Percentiles rank a stretch among this genome's conserved stretches.
phyloP scores from a whole-genome alignment of 2,329 filamentous ascomycete genomes.

The Aspergillus bombycis region DNA sequence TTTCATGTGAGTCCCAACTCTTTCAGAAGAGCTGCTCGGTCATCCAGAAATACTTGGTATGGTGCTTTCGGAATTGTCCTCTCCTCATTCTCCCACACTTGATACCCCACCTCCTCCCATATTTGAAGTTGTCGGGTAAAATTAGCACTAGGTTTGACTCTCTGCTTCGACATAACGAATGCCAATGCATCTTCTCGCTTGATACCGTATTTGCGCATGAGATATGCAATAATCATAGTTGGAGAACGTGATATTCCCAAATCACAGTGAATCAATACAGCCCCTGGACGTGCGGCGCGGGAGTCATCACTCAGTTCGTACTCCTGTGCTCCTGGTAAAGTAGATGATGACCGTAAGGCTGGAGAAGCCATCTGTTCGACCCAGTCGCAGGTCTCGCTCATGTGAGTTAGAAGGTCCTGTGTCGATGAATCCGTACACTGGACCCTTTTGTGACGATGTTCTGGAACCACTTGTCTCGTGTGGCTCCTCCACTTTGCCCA shows the following conservation, averaged over 20 bases:
- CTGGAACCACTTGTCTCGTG: constrained; percentile 27
- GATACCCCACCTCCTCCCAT: constrained; percentile 30
- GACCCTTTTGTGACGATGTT: constrained; percentile 30
- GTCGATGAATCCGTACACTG: constrained; percentile 33
- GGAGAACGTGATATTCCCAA: constrained; percentile 33
- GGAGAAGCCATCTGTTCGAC: constrained; percentile 28
- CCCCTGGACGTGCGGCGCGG: neutral
- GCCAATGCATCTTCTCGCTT: constrained; percentile 20
- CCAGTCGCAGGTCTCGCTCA: constrained; percentile 31
- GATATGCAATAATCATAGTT: constrained; percentile 32
- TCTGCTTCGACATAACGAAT: constrained; percentile 29
- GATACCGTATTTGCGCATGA: constrained; percentile 30
- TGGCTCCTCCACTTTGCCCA: constrained; percentile 25
- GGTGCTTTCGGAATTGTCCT: constrained; percentile 27
- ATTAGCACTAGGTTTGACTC: constrained; percentile 28
- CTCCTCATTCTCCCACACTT: constrained; percentile 32
- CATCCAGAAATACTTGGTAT: constrained; percentile 30
- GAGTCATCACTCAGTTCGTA: neutral
- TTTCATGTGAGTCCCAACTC: constrained; percentile 25
- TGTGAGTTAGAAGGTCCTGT: constrained; percentile 30
- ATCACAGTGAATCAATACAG: constrained; percentile 31
- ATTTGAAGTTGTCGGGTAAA: constrained; percentile 30
- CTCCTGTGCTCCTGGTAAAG: neutral
- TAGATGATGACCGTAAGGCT: constrained; percentile 12
- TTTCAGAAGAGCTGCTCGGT: constrained; percentile 20